Conservation (phyloP, 495 filamentous ascomycete genomes). For the Penicillium pancosmium region DNA sequence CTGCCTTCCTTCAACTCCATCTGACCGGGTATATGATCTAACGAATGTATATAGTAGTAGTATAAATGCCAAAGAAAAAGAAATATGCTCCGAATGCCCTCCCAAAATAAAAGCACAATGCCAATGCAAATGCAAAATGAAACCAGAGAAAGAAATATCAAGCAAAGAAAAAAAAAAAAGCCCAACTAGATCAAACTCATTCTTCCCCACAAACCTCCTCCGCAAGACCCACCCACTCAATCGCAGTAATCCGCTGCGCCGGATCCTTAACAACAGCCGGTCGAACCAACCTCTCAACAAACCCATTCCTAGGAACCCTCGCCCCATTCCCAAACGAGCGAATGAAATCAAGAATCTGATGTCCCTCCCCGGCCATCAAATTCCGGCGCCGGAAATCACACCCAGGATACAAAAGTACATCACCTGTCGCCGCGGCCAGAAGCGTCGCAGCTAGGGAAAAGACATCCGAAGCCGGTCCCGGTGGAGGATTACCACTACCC, state of each 20-base stretch:
- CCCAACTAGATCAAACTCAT: background rate
- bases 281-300: slow-evolving; percentile 46
- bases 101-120: slow-evolving; percentile 7
- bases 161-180: background rate
- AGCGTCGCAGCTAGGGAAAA: slow-evolving; percentile 62
- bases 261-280: slow-evolving; percentile 49
- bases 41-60: slow-evolving; percentile 9
- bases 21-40: slow-evolving; percentile 21
- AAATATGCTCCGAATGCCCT: slow-evolving; percentile 20
- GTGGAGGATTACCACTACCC: slow-evolving; percentile 9
- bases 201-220: slow-evolving; percentile 6
- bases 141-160: slow-evolving; percentile 1
- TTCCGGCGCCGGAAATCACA: slow-evolving; percentile 43
- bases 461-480: slow-evolving; percentile 29
- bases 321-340: slow-evolving; percentile 41
- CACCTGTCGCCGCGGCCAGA: slow-evolving; percentile 56
- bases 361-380: slow-evolving; percentile 51
- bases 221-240: slow-evolving; percentile 36
- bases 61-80: background rate
- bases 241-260: slow-evolving; percentile 34
- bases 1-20: slow-evolving; percentile 6
- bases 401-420: slow-evolving; percentile 53
- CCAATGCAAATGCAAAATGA: slow-evolving; percentile 4
- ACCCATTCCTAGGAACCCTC: slow-evolving; percentile 44
- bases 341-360: slow-evolving; percentile 49